phyloP scores from a whole-genome alignment of 2,329 filamentous ascomycete genomes.

The Tolypocladium ovalisporum region DNA sequence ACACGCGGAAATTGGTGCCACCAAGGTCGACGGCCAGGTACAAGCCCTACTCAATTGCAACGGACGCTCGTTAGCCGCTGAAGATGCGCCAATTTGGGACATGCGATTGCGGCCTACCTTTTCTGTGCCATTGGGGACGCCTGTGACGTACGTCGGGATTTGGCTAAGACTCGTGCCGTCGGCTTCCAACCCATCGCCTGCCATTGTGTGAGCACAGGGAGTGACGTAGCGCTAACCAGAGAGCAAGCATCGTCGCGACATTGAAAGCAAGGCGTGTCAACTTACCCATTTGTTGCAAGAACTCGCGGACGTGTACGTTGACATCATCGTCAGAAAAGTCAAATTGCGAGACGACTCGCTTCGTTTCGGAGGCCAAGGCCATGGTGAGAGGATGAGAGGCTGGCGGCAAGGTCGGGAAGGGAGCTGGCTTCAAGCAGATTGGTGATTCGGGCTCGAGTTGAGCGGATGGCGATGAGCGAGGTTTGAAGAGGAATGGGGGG shows the following conservation, averaged over 20 bases:
- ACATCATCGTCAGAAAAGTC: slow-evolving; percentile 71
- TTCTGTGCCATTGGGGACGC: slow-evolving; percentile 92
- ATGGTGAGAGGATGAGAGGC: slow-evolving; percentile 47
- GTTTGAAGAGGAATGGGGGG: slow-evolving; percentile 17
- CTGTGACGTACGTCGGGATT: slow-evolving; percentile 94
- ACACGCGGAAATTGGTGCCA: slow-evolving; percentile 96
- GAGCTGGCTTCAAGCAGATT: slow-evolving; percentile 43
- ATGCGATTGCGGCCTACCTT: slow-evolving; percentile 48
- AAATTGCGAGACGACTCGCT: slow-evolving; percentile 73
- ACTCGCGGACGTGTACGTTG: slow-evolving; percentile 73
- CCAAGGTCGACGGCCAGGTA: slow-evolving; percentile 97
- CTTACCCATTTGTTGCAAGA: slow-evolving; percentile 71
- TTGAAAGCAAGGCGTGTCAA: slow-evolving; percentile 3
- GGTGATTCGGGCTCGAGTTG: slow-evolving; percentile 25
- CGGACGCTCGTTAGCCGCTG: neutral
- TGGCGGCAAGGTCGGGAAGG: slow-evolving; percentile 43
- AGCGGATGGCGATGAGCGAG: slow-evolving; percentile 18
- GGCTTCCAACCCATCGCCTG: slow-evolving; percentile 71
- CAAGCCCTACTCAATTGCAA: slow-evolving; percentile 52
- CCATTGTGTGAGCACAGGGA: neutral
- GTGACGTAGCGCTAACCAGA: neutral
- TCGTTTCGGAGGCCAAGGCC: slow-evolving; percentile 59
- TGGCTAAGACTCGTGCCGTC: slow-evolving; percentile 79
- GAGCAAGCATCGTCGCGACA: neutral
- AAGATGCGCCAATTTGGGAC: neutral